These are phyloP conservation scores for Lactarius psammicola DNA, from an alignment of 768 basidiomycete genomes.

Conservation along the genomic window DNA sequence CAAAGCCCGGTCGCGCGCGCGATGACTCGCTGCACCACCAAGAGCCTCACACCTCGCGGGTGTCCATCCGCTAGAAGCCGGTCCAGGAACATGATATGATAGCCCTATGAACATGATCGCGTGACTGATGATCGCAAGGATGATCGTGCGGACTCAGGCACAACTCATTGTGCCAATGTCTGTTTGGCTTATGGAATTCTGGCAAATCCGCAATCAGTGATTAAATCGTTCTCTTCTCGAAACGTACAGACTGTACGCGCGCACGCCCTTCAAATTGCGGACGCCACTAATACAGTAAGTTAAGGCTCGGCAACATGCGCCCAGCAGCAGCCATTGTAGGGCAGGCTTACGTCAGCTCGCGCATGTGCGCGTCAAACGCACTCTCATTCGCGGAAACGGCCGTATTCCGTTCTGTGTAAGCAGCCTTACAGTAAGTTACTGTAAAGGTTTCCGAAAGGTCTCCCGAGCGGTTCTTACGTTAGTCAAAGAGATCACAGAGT, in stretches of 20 bases:
- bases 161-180: no score
- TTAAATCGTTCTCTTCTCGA: background rate
- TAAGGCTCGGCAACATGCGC: no score
- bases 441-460: background rate
- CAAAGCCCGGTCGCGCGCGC: background rate
- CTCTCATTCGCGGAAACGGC: no score
- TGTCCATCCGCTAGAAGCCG: background rate
- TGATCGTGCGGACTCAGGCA: no score
- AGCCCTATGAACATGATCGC: background rate
- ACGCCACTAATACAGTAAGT: background rate
- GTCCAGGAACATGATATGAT: background rate
- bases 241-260: background rate
- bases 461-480: background rate
- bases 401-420: no score
- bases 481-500: no score
- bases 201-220: no score
- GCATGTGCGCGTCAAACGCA: no score
- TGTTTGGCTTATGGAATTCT: no score
- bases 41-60: background rate
- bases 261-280: background rate
- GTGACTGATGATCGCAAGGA: background rate
- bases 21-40: background rate
- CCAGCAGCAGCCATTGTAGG: no score
- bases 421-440: no score
- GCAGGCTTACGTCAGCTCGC: no score